phyloP scores from a whole-genome alignment of 1,284 basidiomycete genomes.

The Leccinum subrobustum region DNA sequence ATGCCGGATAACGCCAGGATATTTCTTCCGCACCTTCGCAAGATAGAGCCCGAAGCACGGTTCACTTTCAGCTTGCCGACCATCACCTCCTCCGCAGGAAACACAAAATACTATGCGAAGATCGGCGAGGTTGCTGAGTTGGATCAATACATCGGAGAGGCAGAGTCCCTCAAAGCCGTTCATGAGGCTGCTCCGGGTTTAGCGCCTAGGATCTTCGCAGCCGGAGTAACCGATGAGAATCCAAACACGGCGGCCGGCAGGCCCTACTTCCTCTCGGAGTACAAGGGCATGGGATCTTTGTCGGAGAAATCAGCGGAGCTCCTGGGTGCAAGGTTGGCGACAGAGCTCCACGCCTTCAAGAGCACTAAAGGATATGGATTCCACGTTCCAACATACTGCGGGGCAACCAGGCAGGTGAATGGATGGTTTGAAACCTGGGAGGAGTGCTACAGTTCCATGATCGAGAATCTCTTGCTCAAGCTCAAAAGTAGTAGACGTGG shows the following conservation, averaged over 20 bases:
- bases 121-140: constrained; percentile 46
- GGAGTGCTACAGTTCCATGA: constrained; percentile 66
- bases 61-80: constrained; percentile 49
- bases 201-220: constrained; percentile 60
- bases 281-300: constrained; percentile 59
- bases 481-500: constrained; percentile 46
- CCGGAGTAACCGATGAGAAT: constrained; percentile 41
- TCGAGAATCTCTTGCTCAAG: constrained; percentile 60
- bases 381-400: constrained; percentile 76
- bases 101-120: constrained; percentile 63
- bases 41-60: constrained; percentile 47
- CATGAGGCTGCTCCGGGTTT: constrained; percentile 62
- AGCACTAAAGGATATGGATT: constrained; percentile 71
- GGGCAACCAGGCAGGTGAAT: constrained; percentile 73
- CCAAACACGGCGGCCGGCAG: constrained; percentile 36
- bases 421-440: constrained; percentile 77
- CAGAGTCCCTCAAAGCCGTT: constrained; percentile 69
- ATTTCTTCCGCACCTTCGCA: constrained; percentile 44
- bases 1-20: constrained; percentile 29
- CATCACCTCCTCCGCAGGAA: constrained; percentile 57
- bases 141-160: constrained; percentile 73
- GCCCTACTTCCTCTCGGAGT: constrained; percentile 75
- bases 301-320: constrained; percentile 44
- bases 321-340: constrained; percentile 64
- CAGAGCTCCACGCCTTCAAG: constrained; percentile 58